Evolutionary conservation across 2,329 filamentous ascomycete species (phyloP).

Genomic region (Ophiosphaerella korrae): DNA sequence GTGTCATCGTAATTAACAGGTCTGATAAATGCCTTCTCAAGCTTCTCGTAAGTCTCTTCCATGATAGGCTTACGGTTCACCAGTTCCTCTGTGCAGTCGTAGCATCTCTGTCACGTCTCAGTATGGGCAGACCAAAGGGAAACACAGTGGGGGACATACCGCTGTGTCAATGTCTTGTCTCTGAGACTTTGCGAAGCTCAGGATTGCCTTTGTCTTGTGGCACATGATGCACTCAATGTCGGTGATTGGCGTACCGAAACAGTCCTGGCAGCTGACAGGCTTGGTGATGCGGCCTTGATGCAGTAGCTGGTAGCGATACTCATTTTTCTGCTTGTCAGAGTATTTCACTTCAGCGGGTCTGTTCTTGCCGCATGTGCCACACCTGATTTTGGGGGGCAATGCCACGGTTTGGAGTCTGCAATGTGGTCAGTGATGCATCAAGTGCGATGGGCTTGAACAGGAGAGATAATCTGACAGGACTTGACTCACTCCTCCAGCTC

Average conservation of each 20-base stretch:
- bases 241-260: slow-evolving; percentile 45
- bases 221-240: slow-evolving; percentile 59
- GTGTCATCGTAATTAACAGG: slow-evolving; percentile 16
- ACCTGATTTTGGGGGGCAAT: slow-evolving; percentile 48
- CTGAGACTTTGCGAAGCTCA: slow-evolving; percentile 57
- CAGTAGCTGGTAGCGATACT: slow-evolving; percentile 28
- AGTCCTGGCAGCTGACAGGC: slow-evolving; percentile 51
- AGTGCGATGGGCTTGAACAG: neutral
- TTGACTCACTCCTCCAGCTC: neutral
- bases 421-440: neutral
- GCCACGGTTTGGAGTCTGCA: slow-evolving; percentile 25
- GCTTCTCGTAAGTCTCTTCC: slow-evolving; percentile 39
- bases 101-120: slow-evolving; percentile 49
- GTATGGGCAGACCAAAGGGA: slow-evolving; percentile 30
- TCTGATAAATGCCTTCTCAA: slow-evolving; percentile 23
- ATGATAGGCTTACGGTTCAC: slow-evolving; percentile 28
- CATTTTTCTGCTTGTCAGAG: slow-evolving; percentile 55
- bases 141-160: slow-evolving; percentile 35
- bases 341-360: slow-evolving; percentile 43
- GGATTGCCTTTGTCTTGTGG: slow-evolving; percentile 51
- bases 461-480: neutral
- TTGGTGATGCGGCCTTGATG: slow-evolving; percentile 16
- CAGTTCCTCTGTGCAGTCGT: slow-evolving; percentile 35
- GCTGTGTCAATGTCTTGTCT: slow-evolving; percentile 52
- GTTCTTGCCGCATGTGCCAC: slow-evolving; percentile 53